Conservation (phyloP, 129 eudicot species). For the carrot (Daucus carota) region DNA sequence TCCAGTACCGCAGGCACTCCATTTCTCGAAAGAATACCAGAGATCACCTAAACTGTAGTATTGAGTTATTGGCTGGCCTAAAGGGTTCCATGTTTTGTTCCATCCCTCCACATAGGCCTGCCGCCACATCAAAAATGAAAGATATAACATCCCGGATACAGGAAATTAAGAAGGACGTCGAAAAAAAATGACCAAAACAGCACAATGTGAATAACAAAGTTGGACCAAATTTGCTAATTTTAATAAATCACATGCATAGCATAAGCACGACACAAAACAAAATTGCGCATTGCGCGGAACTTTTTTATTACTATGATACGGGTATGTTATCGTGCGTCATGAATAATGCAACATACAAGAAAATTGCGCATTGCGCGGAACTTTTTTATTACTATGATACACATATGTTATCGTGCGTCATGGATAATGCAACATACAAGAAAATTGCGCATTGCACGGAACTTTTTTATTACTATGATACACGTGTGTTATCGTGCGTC, state of each 20-base stretch:
- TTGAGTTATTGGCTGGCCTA: not conserved
- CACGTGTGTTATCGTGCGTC: not conserved
- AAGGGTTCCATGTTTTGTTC: not conserved
- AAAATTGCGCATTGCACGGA: not conserved
- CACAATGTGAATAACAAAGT: not conserved
- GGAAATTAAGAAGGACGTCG: not conserved
- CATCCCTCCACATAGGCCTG: not conserved
- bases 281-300: not conserved
- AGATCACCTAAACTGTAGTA: not conserved
- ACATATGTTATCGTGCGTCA: not conserved
- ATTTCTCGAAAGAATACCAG: not conserved
- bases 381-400: not conserved
- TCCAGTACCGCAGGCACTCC: conserved; percentile 9
- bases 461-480: not conserved
- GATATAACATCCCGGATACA: not conserved
- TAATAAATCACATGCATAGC: not conserved
- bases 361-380: not conserved
- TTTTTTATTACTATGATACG: not conserved
- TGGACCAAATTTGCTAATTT: not conserved
- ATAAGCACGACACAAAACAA: not conserved
- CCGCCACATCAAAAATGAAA: not conserved
- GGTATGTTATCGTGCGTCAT: not conserved
- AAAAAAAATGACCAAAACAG: not conserved
- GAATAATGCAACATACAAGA: too few species aligned
- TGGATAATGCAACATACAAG: too few species aligned